Base-by-base conservation (phyloP, 805 yeast genomes). In the Clavispora carvajalis region DNA sequence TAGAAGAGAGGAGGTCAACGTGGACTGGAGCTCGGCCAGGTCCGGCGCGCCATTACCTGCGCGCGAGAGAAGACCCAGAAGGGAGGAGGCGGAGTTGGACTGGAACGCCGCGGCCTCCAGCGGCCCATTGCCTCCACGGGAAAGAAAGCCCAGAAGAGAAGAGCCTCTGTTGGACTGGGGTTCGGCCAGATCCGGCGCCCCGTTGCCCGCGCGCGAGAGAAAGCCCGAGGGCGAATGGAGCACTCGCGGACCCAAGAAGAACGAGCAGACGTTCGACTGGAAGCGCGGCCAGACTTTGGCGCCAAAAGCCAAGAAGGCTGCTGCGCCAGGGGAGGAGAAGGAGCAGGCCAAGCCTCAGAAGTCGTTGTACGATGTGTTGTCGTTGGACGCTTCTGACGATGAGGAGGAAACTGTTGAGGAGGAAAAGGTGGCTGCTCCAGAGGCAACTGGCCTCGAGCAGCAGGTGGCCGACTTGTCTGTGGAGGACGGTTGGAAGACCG, bases 1-100 rank as follows among this genome's bases (percentile, higher is more conserved):
- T 33, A 58, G 56, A 49, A 55, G 67, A 43, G 65, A 68, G 39
- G 71, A 69, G 49, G 60, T 69, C 22, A 71, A 67, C 24, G 58
- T 71, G 28, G 71, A 45, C 46, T 68, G 74, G 74, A 60, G 68
- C 23, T 34, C 62, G 54, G 74, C 67, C 49, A 68, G 61, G 54
- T 12, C 37, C 26, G 33, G 47, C 6, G 46, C 34, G 2, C 38
- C 44, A 5, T 30, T 36, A 43, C 44, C 45, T 18, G 41, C 46
- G 40, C 57, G 65, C 51, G 62, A 60, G 45, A 55, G 59, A 51
- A 42, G 52, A 38, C 39, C 49, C 55, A 55, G 62, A 51, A 24
- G 33, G 22, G 51, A 38, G 49, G 30, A 21, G 33, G 19, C 26
- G 24, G 30, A 34, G 22, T 26, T 36, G 30, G 24, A 26, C 28